Evolutionary conservation across 228 moss, liverwort and hornwort genomes (phyloP).

Genomic region (Sphagnum magellanicum): DNA sequence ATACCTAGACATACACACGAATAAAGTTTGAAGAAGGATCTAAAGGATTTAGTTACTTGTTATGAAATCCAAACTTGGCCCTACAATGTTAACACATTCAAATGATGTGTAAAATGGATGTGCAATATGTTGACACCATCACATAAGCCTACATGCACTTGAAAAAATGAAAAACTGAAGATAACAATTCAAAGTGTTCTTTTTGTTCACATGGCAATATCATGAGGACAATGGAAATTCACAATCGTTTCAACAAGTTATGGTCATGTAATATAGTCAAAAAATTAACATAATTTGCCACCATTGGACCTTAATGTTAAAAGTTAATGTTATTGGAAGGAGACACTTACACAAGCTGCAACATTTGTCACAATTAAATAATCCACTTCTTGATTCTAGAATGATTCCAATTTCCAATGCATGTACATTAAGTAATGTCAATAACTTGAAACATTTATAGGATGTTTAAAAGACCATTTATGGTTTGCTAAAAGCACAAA

Average conservation of each 20-base stretch:
- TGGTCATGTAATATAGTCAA: no score
- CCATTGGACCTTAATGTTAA: no score
- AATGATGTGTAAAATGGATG: no score
- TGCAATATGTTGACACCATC: background rate
- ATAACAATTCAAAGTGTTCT: constrained; percentile 4
- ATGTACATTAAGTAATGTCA: constrained; percentile 3
- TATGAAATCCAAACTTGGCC: background rate
- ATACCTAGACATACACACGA: constrained; percentile 39
- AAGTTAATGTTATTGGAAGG: background rate
- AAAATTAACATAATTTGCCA: background rate
- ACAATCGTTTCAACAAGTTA: constrained; percentile 73
- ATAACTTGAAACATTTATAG: background rate
- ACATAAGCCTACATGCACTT: background rate
- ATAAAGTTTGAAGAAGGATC: background rate
- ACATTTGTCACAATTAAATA: constrained; percentile 94
- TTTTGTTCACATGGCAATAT: constrained; percentile 66
- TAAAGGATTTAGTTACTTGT: background rate
- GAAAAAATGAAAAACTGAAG: background rate
- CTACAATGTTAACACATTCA: background rate
- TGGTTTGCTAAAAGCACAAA: background rate
- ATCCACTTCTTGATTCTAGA: constrained; percentile 78
- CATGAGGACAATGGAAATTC: constrained; percentile 86
- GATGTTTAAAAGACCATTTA: background rate
- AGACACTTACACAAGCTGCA: constrained; percentile 81
- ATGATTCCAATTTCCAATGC: constrained; percentile 72